Evolutionary conservation across 2,329 filamentous ascomycete genomes (phyloP).

Genomic region (Tolypocladium album): DNA sequence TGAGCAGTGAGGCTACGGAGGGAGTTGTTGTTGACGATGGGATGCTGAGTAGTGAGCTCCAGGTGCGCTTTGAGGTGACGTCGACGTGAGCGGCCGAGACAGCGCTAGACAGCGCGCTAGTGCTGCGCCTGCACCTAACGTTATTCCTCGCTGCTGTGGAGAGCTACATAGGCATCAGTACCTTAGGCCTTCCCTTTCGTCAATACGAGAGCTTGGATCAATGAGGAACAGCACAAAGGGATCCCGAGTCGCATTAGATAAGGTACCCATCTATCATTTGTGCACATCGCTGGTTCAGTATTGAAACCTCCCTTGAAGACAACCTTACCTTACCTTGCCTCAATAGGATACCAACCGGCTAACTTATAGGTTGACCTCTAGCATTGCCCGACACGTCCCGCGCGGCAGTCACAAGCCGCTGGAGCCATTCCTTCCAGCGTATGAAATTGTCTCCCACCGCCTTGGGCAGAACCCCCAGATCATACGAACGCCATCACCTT

Average conservation of each 20-base stretch:
- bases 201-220: neutral
- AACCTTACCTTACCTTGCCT: too few species aligned
- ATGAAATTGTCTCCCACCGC: slow-evolving; percentile 1
- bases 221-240: too few species aligned
- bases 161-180: neutral
- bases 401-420: neutral
- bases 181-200: neutral
- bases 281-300: neutral
- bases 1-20: neutral
- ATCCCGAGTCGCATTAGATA: too few species aligned
- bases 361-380: too few species aligned
- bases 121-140: neutral
- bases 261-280: too few species aligned
- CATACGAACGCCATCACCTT: neutral
- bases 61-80: neutral
- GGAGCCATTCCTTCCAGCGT: neutral
- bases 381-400: neutral
- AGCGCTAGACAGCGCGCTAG: neutral
- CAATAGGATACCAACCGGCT: too few species aligned
- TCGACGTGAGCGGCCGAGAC: neutral
- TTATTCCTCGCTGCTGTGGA: neutral
- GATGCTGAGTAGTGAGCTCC: neutral
- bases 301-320: too few species aligned
- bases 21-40: neutral
- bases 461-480: slow-evolving; percentile 7